Evolutionary conservation across 768 basidiomycete species (phyloP).

Genomic region (Naganishia vishniacii): DNA sequence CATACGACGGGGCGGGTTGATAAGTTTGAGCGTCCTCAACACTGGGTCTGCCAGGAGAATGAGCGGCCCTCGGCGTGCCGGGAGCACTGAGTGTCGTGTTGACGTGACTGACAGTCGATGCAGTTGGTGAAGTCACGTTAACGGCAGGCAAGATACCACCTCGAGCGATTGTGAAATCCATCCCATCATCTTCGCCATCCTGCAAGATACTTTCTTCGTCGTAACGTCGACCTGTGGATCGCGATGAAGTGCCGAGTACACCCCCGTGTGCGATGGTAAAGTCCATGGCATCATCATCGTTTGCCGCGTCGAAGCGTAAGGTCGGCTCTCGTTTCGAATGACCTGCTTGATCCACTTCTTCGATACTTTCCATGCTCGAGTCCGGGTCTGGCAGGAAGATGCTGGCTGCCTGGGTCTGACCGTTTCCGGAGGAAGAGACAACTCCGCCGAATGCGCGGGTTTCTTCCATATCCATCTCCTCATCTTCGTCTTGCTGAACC

Average conservation of each 20-base stretch:
- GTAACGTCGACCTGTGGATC: slow-evolving; percentile 21
- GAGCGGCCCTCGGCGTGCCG: background rate
- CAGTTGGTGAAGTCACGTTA: slow-evolving; percentile 13
- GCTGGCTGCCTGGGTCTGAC: slow-evolving; percentile 29
- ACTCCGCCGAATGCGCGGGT: slow-evolving; percentile 42
- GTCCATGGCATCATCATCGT: slow-evolving; percentile 46
- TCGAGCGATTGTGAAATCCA: slow-evolving; percentile 44
- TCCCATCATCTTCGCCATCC: slow-evolving; percentile 33
- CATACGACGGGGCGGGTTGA: slow-evolving; percentile 23
- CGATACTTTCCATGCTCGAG: slow-evolving; percentile 16
- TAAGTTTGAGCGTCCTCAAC: slow-evolving; percentile 12
- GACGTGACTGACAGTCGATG: slow-evolving; percentile 4
- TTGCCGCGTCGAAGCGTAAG: slow-evolving; percentile 29
- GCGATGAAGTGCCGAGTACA: slow-evolving; percentile 40
- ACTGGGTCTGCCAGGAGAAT: slow-evolving; percentile 41
- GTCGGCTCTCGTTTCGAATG: slow-evolving; percentile 15
- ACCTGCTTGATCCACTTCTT: slow-evolving; percentile 26
- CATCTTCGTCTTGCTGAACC: slow-evolving; percentile 23
- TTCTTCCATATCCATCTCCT: slow-evolving; percentile 46
- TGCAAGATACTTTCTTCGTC: background rate
- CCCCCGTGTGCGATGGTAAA: slow-evolving; percentile 48
- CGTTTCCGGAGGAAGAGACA: slow-evolving; percentile 17
- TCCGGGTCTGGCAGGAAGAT: slow-evolving; percentile 13
- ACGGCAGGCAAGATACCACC: slow-evolving; percentile 36
- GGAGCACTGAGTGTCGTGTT: slow-evolving; percentile 9